Base-by-base conservation (phyloP, 2,329 filamentous ascomycete genomes). In the Daldinia sp. region DNA sequence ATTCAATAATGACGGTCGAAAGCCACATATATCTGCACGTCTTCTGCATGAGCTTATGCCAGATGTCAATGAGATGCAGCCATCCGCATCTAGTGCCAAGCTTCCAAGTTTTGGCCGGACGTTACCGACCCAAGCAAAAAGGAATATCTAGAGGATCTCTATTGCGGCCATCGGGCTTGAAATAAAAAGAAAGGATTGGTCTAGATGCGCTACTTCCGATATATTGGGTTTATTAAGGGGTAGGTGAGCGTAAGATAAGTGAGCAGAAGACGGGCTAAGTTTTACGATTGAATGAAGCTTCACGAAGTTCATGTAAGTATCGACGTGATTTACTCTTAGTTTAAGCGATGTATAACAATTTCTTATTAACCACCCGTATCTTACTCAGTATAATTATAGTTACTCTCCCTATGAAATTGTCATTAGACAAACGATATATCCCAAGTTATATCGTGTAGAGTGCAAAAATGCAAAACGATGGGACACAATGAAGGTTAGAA, bases 1-100 rank as follows among this genome's bases (percentile, higher is more conserved):
- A 18, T 37, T 54, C 20, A 37, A 37, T 37, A 51, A 18, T 4
- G n/a, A 33, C 26, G 30, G 30, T 15, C 30, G 30, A 18, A 54
- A 39, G 51, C 51, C 33, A 26, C 51, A 54, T 39, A 37, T 37
- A 39, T 54, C 33, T 26, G 30, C 51, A 54, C 37, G 4, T 54
- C 18, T 26, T 35, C 33, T 37, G 33, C 51, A 54, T 54, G 46
- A 39, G 51, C 33, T 37, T 54, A 54, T 37, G 33, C 33, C 37
- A 54, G 51, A 37, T 54, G 51, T 35, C 18, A 26, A 37, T 37
- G 18, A 26, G 51, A 37, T 54, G 51, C 51, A 26, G 33, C 30
- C 51, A 54, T 37, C 51, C 30, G 51, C 51, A 35, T 37, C 33
- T 54, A 54, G 18, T 23, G 51, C 51, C 51, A 51, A 51, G 51